phyloP scores from a whole-genome alignment of 345 rosid species.

The Chamaenerion angustifolium region DNA sequence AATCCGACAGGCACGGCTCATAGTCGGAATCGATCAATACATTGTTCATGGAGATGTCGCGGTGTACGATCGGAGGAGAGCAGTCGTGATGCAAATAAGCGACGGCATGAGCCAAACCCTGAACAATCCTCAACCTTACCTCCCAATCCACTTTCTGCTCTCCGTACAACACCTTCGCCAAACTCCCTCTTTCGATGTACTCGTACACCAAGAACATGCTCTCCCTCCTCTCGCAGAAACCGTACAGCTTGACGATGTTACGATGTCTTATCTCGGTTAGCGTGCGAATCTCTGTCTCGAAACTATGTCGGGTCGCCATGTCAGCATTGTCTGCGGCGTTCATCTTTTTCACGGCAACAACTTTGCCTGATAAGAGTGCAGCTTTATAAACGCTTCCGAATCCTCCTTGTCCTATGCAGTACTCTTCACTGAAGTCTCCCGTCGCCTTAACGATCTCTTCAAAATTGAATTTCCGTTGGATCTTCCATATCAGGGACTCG shows the following conservation, averaged over 20 bases:
- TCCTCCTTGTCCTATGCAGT: constrained; percentile 58
- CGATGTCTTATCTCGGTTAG: constrained; percentile 43
- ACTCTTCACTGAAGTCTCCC: constrained; percentile 27
- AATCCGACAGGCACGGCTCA: constrained; percentile 49
- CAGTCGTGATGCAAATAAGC: constrained; percentile 67
- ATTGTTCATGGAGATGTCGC: constrained; percentile 49
- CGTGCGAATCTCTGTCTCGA: constrained; percentile 45
- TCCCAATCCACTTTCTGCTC: constrained; percentile 32
- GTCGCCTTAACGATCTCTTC: constrained; percentile 46
- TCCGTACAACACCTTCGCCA: constrained; percentile 30
- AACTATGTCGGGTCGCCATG: constrained; percentile 29
- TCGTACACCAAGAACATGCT: constrained; percentile 45
- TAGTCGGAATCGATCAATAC: constrained; percentile 37
- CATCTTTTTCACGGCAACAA: constrained; percentile 45
- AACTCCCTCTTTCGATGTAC: constrained; percentile 40
- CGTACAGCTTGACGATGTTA: constrained; percentile 56
- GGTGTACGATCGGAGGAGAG: constrained; percentile 41
- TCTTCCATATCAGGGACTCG: constrained; percentile 40
- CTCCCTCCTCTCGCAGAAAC: constrained; percentile 39
- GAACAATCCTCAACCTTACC: constrained; percentile 31
- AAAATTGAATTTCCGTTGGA: constrained; percentile 39
- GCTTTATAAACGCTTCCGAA: constrained; percentile 56
- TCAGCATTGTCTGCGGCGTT: constrained; percentile 23
- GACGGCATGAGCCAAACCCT: constrained; percentile 57
- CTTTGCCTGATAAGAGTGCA: constrained; percentile 22